Evolutionary conservation across 352 stramenopile species (phyloP).

Genomic region (Phytophthora rubi): DNA sequence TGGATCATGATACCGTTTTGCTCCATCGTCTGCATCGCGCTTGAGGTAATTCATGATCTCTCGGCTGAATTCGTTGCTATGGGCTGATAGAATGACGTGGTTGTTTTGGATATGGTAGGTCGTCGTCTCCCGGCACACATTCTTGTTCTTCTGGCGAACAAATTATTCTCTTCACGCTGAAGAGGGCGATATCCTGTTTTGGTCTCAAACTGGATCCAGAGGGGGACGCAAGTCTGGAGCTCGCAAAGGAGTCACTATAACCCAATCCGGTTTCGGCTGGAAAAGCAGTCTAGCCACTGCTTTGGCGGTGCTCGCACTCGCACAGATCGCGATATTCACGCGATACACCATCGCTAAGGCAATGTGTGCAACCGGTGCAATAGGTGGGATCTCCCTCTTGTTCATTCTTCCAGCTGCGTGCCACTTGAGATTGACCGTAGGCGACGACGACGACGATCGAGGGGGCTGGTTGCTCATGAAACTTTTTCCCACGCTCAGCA

Average conservation of each 20-base stretch:
- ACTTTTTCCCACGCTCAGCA: conserved; percentile 42
- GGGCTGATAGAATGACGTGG: not conserved
- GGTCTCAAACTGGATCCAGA: conserved; percentile 26
- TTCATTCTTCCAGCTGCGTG: conserved; percentile 62
- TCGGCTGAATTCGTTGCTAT: not conserved
- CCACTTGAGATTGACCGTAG: conserved; percentile 48
- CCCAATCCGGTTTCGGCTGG: conserved; percentile 10
- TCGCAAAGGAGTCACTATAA: conserved; percentile 16
- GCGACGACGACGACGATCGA: conserved; percentile 24
- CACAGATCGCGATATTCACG: conserved; percentile 50
- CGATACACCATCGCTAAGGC: conserved; percentile 34
- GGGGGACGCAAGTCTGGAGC: conserved; percentile 11
- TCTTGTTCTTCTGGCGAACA: conserved; percentile 41
- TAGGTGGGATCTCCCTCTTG: conserved; percentile 47
- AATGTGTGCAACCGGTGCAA: conserved; percentile 50
- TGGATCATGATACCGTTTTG: conserved; percentile 55
- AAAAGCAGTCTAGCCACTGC: conserved; percentile 30
- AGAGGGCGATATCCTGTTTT: conserved; percentile 52
- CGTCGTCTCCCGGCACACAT: conserved; percentile 53
- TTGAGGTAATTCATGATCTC: conserved; percentile 42
- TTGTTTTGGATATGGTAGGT: conserved; percentile 33
- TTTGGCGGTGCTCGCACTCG: conserved; percentile 36
- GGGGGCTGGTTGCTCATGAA: conserved; percentile 35
- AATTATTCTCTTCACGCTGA: conserved; percentile 17
- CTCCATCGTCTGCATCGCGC: conserved; percentile 47